Evolutionary conservation across 2,329 filamentous ascomycete species (phyloP).

Genomic region (Hymenoscyphus occultus): DNA sequence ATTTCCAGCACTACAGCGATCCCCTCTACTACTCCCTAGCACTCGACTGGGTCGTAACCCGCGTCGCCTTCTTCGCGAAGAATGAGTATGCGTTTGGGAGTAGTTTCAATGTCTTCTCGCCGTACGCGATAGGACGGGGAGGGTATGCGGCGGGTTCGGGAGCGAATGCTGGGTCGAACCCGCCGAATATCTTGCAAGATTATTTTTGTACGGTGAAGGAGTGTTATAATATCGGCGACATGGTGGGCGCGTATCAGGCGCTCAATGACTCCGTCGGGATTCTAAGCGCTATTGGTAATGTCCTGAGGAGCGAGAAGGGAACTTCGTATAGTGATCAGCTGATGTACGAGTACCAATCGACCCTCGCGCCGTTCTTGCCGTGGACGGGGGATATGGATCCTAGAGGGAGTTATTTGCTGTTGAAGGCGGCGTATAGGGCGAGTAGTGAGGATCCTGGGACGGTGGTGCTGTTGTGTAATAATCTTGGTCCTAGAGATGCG

Average conservation of each 20-base stretch:
- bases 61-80: conserved; percentile 5
- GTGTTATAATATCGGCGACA: background rate
- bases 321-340: background rate
- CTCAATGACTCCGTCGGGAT: background rate
- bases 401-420: background rate
- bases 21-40: background rate
- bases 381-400: background rate
- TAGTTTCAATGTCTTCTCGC: background rate
- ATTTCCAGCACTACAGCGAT: background rate
- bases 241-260: background rate
- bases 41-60: conserved; percentile 15
- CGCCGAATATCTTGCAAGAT: background rate
- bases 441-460: background rate
- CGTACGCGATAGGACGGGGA: background rate
- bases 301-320: background rate
- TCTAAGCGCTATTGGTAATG: background rate
- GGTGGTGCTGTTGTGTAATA: background rate
- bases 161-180: background rate
- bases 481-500: background rate
- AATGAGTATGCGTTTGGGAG: background rate
- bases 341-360: background rate
- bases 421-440: background rate
- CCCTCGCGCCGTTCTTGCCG: background rate
- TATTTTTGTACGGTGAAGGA: background rate
- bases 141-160: background rate